phyloP scores from a whole-genome alignment of 805 yeast species.

The Hyphopichia homilentoma region DNA sequence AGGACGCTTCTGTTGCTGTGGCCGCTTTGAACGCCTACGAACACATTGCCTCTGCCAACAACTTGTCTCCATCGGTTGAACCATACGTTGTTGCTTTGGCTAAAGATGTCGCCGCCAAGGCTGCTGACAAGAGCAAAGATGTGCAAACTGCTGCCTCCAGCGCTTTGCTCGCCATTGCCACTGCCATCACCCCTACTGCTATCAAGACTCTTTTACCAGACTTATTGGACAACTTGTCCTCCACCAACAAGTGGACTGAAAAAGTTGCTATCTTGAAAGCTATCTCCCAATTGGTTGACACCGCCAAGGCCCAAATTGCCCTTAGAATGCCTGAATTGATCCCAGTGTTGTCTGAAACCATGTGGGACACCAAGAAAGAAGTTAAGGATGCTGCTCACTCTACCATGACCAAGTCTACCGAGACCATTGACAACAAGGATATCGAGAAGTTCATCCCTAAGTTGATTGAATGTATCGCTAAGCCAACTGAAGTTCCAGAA shows the following conservation, averaged over 20 bases:
- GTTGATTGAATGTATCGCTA: conserved; percentile 93
- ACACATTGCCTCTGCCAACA: conserved; percentile 79
- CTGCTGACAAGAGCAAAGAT: conserved; percentile 88
- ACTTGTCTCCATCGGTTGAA: conserved; percentile 88
- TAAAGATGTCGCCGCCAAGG: conserved; percentile 63
- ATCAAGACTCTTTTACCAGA: conserved; percentile 87
- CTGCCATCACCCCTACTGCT: conserved; percentile 86
- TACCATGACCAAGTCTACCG: conserved; percentile 94
- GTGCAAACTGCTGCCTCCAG: conserved; percentile 68
- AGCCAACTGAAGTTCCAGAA: conserved; percentile 97
- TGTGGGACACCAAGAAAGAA: conserved; percentile 99
- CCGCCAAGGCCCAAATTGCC: conserved; percentile 94
- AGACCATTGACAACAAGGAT: conserved; percentile 99
- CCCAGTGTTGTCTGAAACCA: conserved; percentile 97
- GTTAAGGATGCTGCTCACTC: conserved; percentile 95
- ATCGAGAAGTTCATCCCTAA: conserved; percentile 98
- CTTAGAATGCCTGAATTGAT: conserved; percentile 99
- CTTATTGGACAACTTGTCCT: conserved; percentile 61
- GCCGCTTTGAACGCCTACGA: conserved; percentile 81
- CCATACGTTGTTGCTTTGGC: conserved; percentile 85
- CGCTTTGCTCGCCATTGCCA: conserved; percentile 75
- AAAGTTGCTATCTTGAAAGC: conserved; percentile 88
- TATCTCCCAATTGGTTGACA: conserved; percentile 82
- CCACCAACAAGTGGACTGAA: conserved; percentile 96
- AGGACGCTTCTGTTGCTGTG: conserved; percentile 57